Evolutionary conservation across 2,329 filamentous ascomycete species (phyloP), one percentile per base, ranked within the genome.

Genomic region (Metarhizium guizhouense): DNA sequence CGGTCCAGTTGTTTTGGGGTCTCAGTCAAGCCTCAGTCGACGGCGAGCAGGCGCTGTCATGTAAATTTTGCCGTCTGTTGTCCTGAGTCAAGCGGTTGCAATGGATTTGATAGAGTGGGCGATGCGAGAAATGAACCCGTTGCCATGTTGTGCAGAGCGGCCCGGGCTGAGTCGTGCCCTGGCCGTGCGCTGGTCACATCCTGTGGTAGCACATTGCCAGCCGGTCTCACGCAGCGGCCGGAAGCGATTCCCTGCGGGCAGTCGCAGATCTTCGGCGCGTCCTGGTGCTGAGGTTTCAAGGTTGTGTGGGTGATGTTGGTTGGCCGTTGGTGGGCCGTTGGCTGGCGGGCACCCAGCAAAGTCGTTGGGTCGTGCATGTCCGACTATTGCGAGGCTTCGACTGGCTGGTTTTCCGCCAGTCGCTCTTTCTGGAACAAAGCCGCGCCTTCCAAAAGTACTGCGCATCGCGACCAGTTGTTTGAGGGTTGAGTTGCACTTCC

Each of bases 341-440:
- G 40, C 11, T 43, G 40, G 25, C 25, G 25, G 25, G 25, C 25
- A 25, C 25, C 25, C 25, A 25, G 25, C 25, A 25, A 25, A 25
- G 40, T 43, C 16, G 40, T 43, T 43, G 40, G 34, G 34, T 36
- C 34, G 34, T 8, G 7, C 13, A 13, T 36, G 8, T 8, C 13
- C 34, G 34, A 36, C 34, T 36, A 5, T 36, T 4, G 7, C 38
- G 38, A 14, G 13, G 45, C 47, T 57, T 49, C 47, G 34, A 52
- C 52, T 53, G 54, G 43, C 49, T 38, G 54, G 7, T 36, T 52
- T 52, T 57, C 55, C 52, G 55, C 54, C 53, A 40, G 47, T 55
- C 53, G 54, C 56, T 48, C 49, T 45, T 47, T 43, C 55, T 18
- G 34, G 20, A 48, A 52, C 51, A 6, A 45, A 45, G 25, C 54